Conservation (phyloP, 2,329 filamentous ascomycete species). For the Fusarium haematococcum region DNA sequence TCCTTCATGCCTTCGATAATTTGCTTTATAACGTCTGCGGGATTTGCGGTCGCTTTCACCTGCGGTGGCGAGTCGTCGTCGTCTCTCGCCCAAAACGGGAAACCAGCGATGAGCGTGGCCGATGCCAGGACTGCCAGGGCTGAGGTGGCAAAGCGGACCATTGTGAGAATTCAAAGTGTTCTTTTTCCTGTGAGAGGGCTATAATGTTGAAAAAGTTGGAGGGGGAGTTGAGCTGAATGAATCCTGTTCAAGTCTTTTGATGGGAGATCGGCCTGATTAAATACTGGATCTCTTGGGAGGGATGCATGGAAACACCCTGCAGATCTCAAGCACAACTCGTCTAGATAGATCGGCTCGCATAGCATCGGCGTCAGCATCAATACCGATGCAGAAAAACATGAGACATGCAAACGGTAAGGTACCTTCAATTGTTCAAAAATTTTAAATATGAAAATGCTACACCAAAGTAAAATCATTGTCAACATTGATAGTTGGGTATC, state of each 20-base stretch:
- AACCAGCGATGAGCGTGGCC: not conserved
- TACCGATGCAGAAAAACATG: not conserved
- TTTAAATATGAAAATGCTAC: not conserved
- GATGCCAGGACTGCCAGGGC: not conserved
- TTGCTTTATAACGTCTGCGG: not conserved
- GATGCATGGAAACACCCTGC: not conserved
- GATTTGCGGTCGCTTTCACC: not conserved
- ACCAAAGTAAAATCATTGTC: not conserved
- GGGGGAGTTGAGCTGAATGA: not conserved
- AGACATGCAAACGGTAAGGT: not conserved
- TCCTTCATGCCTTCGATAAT: not conserved
- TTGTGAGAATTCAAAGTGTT: not conserved
- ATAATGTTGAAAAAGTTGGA: not conserved
- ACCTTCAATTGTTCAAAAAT: not conserved
- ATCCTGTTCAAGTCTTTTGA: not conserved
- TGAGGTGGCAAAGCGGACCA: not conserved
- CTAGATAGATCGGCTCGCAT: not conserved
- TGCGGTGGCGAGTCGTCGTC: not conserved
- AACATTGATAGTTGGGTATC: not conserved
- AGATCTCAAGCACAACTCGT: not conserved
- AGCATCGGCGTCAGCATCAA: not conserved
- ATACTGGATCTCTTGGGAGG: not conserved
- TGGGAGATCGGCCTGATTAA: not conserved
- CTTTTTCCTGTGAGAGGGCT: not conserved
- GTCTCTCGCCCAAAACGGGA: not conserved